Evolutionary conservation across 2,329 filamentous ascomycete genomes (phyloP).

Genomic region (Verticillium klebahnii): DNA sequence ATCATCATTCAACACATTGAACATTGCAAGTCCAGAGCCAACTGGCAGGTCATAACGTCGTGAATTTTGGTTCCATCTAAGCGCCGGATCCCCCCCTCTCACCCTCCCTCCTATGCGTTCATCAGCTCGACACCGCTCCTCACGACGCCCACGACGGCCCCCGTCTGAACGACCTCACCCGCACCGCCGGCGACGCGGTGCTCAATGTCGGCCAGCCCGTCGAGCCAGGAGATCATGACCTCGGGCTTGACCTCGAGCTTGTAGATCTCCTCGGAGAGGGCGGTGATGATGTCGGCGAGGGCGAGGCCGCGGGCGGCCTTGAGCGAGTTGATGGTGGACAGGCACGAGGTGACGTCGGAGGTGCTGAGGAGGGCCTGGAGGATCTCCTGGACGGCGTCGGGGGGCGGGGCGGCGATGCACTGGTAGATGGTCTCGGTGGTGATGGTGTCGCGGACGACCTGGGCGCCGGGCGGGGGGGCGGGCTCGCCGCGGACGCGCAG

Average conservation of each 20-base stretch:
- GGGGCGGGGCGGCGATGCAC: conserved; percentile 93
- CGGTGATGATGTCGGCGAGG: conserved; percentile 87
- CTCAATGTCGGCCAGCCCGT: conserved; percentile 88
- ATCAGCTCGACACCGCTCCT: conserved; percentile 77
- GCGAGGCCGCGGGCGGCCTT: conserved; percentile 84
- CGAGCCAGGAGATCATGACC: conserved; percentile 87
- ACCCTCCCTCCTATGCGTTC: conserved; percentile 19
- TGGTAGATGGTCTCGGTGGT: conserved; percentile 96
- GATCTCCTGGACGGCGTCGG: conserved; percentile 81
- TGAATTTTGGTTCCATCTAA: not conserved
- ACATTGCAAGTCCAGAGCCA: not conserved
- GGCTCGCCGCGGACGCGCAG: conserved; percentile 56
- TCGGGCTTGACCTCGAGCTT: conserved; percentile 80
- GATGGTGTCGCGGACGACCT: conserved; percentile 68
- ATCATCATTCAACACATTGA: not conserved
- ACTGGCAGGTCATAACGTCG: not conserved
- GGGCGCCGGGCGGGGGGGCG: conserved; percentile 54
- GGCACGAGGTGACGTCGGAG: conserved; percentile 81
- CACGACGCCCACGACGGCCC: conserved; percentile 85
- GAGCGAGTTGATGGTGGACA: conserved; percentile 81
- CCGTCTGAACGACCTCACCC: conserved; percentile 84
- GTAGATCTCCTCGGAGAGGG: conserved; percentile 75
- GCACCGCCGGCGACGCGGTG: conserved; percentile 85
- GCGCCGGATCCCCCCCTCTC: not conserved
- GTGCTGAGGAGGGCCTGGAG: conserved; percentile 78